Evolutionary conservation across 78 protist genomes (phyloP), one percentile per base, ranked within the genome.

Genomic region (Dictyostelium purpureum): DNA sequence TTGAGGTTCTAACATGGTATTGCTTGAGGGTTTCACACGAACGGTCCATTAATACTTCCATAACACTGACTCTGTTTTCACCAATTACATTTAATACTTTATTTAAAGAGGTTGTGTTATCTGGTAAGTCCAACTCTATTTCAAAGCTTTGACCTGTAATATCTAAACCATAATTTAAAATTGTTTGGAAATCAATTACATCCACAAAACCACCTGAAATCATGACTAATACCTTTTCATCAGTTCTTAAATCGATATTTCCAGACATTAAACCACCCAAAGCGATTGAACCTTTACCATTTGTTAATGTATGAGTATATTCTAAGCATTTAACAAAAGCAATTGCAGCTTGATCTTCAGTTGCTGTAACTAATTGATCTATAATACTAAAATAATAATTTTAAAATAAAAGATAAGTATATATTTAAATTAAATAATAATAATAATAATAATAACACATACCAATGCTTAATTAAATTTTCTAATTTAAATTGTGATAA

Each of bases 201-300:
- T 92, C 89, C 10, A 82, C 74, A 42, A 70, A 82, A 57, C 95
- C 95, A 49, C 92, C 90, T 0, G 79, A 69, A n/a, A 92, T 12
- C 56, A 79, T 42, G 1, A 77, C 90, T 21, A 92, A 90, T 2
- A 92, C 70, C 76, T 92, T 92, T 18, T 70, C 89, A 73, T 81
- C 45, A 1, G 71, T 37, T 24, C 52, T 28, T 37, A 78, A 28
- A 31, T 45, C 56, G 28, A 92, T 82, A n/a, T 81, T 73, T 57
- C 95, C 87, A 40, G 79, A 69, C 51, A 77, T 21, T 45, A 92
- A 5, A 49, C 90, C 90, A 67, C 93, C 95, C 57, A 92, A 63
- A 54, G 88, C 90, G 45, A 92, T 77, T n/a, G 95, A 51, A 51
- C 95, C 95, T 11, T 79, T 92, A 26, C 95, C 95, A 65, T 82